Base-by-base conservation (phyloP, 768 basidiomycete species). In the Gautieria morchelliformis region DNA sequence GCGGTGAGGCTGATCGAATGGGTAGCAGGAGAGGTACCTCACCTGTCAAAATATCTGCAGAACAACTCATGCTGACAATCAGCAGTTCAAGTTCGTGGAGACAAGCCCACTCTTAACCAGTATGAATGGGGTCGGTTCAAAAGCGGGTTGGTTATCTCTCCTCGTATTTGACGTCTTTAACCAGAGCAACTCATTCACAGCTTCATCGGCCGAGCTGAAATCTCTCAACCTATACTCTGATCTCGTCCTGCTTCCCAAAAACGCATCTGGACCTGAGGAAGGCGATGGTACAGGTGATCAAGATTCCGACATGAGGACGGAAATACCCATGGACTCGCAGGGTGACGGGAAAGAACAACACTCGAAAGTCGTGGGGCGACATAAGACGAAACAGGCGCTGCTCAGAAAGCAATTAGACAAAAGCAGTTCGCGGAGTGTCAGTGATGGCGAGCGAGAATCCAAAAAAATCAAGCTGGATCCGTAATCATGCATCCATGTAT, bases 221-320 rank as follows among this genome's bases (percentile, higher is more conserved):
- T 64, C 68, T 4, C 71, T 89, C 1, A 82, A 86, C 52, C 69
- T 89, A 2, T 90, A 90, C 63, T 69, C 72, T 2, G 72, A 75
- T 51, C 72, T 89, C 30, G 68, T 71, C 0, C 72, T 76, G 20
- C 70, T 89, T 59, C 86, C 87, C 3, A 89, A 89, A 64, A 74
- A 76, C 58, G 66, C 72, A 19, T 76, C 79, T 35, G 70, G 64
- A 44, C 42, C 15, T 37, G 57, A 24, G 20, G 46, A 61, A 54
- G 24, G 30, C 52, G 46, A 58, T 27, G 54, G 40, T n/a, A 46
- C 30, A 32, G 48, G 37, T 22, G 48, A 49, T 48, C 46, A 42
- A 35, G 46, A 33, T 6, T 47, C 47, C 8, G 35, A 37, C 14
- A 32, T 30, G 11, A 12, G 30, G 22, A 19, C 17, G 17, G 12